Evolutionary conservation across 176 grass and related monocot species (phyloP), one percentile per base, ranked within the genome.

Genomic region (Poa annua): DNA sequence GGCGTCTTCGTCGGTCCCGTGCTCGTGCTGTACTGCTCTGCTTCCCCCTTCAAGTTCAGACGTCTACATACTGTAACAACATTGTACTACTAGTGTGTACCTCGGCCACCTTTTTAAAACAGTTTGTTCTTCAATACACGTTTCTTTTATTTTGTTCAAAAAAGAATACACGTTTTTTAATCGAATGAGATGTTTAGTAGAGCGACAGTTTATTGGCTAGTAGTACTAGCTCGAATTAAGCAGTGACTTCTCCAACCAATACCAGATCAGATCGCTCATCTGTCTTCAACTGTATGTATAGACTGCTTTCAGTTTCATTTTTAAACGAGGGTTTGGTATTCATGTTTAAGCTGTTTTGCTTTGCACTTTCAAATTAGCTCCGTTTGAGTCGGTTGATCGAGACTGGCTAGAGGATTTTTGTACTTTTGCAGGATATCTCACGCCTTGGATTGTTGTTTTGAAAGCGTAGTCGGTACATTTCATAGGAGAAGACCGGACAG

Each of bases 381-480:
- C 47, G 44, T 52, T 74, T 66, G 19, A 29, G 29, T 11, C 44
- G 20, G 47, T 19, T 74, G 71, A 74, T 53, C 8, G 80, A 29
- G 38, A 71, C 17, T 26, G 50, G 16, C 33, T 26, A 55, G 44
- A 72, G 29, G 32, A 24, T 78, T 45, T 83, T 83, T 5, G 63
- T 16, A 1, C 29, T 66, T 66, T 66, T 3, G 71, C 19, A 24
- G 57, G 41, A 83, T 79, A 86, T 90, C 84, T 84, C 80, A 36
- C 57, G 32, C 4, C 19, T 84, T 87, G 80, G 80, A 54, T 8
- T 21, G 72, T 82, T 64, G 53, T 14, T 0, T 33, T 24, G 54
- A 89, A 86, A 81, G 83, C 83, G 78, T 64, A 66, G 54, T 13
- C 50, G 14, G 38, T 83, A 83, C 83, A 81, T 78, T 78, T 83